phyloP scores from a whole-genome alignment of 1,139 yeast genomes.

The Hyphopichia wangnamkhiaoensis region DNA sequence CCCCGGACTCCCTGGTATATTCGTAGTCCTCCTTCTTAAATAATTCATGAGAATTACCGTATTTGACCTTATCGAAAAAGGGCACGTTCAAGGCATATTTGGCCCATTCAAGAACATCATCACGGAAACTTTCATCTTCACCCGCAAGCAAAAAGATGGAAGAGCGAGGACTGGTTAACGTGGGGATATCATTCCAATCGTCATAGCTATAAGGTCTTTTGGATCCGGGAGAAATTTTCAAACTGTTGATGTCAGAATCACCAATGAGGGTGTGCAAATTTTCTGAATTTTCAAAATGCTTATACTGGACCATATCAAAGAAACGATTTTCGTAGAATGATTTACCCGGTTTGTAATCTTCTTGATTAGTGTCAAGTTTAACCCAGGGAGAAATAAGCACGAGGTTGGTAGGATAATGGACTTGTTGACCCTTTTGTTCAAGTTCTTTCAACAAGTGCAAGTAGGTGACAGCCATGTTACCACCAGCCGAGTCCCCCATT shows the following conservation, averaged over 20 bases:
- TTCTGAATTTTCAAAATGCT: constrained; percentile 6
- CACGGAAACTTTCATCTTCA: constrained; percentile 47
- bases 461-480: constrained; percentile 32
- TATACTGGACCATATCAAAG: constrained; percentile 32
- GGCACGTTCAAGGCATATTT: constrained; percentile 34
- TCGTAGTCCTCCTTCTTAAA: constrained; percentile 19
- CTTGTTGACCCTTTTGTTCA: constrained; percentile 4
- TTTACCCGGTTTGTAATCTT: constrained; percentile 24
- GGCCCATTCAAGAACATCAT: constrained; percentile 41
- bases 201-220: constrained; percentile 14
- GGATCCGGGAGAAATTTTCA: constrained; percentile 17
- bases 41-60: constrained; percentile 27
- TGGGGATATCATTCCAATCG: constrained; percentile 40
- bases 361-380: constrained; percentile 17
- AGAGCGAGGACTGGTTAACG: constrained; percentile 24
- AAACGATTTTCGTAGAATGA: constrained; percentile 35
- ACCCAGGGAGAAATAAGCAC: constrained; percentile 46
- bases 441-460: constrained; percentile 26
- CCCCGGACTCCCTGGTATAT: constrained; percentile 14
- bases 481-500: constrained; percentile 48
- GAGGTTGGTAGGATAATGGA: constrained; percentile 31
- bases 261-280: constrained; percentile 12
- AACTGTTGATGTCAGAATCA: constrained; percentile 7
- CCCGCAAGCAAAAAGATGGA: constrained; percentile 38
- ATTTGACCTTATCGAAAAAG: constrained; percentile 17